phyloP scores from a whole-genome alignment of 192 early-diverging fungal genomes.

The Rhizoclosmatium sp. region DNA sequence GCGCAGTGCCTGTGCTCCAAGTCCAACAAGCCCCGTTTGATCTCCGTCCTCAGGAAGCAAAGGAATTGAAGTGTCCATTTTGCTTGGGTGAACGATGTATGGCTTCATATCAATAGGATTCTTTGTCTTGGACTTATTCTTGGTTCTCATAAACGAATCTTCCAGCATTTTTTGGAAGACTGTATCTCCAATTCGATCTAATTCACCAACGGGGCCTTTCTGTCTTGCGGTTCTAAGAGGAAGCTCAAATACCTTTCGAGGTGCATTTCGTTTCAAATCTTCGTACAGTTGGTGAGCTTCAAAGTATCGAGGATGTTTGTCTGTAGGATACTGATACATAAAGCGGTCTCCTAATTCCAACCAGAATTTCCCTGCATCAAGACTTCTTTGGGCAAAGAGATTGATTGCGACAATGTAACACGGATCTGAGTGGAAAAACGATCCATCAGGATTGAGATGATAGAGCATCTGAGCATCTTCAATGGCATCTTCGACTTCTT shows the following conservation, averaged over 20 bases:
- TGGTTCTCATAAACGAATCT: not conserved
- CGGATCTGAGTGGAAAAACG: not conserved
- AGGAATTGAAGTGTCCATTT: not conserved
- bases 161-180: not conserved
- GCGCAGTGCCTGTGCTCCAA: not conserved
- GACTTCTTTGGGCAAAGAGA: not conserved
- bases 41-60: conserved; percentile 17
- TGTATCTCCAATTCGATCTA: not conserved
- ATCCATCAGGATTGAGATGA: not conserved
- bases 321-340: not conserved
- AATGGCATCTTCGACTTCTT: not conserved
- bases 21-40: not conserved
- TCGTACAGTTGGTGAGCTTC: not conserved
- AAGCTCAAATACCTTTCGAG: not conserved
- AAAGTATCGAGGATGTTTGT: not conserved
- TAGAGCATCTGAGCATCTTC: not conserved
- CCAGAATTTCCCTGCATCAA: conserved; percentile 19
- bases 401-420: not conserved
- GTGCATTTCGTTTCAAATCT: not conserved
- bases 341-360: not conserved
- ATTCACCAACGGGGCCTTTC: not conserved
- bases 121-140: not conserved
- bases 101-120: not conserved
- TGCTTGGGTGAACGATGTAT: not conserved
- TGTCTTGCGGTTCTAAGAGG: not conserved